phyloP scores from a whole-genome alignment of 2,329 filamentous ascomycete species.

The Zelopaecilomyces penicillatus region DNA sequence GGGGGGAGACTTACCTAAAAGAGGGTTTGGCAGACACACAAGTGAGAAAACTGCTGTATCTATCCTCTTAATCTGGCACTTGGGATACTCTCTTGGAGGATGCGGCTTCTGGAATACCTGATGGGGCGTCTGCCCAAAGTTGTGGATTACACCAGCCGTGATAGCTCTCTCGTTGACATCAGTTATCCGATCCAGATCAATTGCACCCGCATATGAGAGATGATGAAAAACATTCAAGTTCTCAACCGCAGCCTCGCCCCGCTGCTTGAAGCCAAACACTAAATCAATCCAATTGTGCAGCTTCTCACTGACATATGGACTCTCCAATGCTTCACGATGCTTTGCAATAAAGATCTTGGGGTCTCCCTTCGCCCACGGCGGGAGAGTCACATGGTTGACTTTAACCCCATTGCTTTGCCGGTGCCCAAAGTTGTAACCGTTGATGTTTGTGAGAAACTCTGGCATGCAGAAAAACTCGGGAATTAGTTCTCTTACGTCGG shows the following conservation, averaged over 20 bases:
- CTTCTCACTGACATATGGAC: slow-evolving; percentile 80
- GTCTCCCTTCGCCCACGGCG: slow-evolving; percentile 93
- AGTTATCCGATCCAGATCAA: slow-evolving; percentile 81
- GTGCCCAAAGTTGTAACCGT: slow-evolving; percentile 86
- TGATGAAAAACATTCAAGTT: slow-evolving; percentile 94
- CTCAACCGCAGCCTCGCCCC: slow-evolving; percentile 84
- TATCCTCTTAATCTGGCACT: slow-evolving; percentile 58
- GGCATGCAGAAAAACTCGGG: slow-evolving; percentile 97
- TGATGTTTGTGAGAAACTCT: slow-evolving; percentile 89
- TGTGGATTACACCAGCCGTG: slow-evolving; percentile 94
- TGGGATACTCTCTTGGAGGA: slow-evolving; percentile 61
- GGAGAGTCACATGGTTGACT: slow-evolving; percentile 82
- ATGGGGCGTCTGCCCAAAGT: slow-evolving; percentile 94
- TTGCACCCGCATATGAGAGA: slow-evolving; percentile 88
- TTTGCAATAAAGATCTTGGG: slow-evolving; percentile 93
- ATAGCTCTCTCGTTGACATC: slow-evolving; percentile 81
- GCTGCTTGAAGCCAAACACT: slow-evolving; percentile 89
- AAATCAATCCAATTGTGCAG: slow-evolving; percentile 94
- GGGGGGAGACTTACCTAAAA: slow-evolving; percentile 47
- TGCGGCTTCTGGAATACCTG: slow-evolving; percentile 85
- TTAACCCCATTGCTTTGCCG: slow-evolving; percentile 71
- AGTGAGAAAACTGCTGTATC: slow-evolving; percentile 72
- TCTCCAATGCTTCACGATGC: slow-evolving; percentile 91
- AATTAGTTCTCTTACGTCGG: slow-evolving; percentile 87
- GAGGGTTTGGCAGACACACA: slow-evolving; percentile 67